These are phyloP conservation scores for Schizosaccharomyces pombe DNA, from an alignment of 805 yeast species.

Conservation along the genomic window DNA sequence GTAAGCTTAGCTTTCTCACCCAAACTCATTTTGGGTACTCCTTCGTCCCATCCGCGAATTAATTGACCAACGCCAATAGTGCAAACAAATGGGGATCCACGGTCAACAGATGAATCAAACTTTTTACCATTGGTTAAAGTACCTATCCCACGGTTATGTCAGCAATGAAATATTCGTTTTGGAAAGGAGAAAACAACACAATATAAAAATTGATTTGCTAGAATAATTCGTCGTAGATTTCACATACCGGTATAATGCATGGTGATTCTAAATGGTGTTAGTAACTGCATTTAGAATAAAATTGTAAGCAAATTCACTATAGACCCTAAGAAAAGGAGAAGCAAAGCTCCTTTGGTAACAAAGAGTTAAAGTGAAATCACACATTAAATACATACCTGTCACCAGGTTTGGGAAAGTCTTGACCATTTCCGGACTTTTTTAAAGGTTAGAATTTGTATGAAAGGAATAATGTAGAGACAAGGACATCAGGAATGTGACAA, in stretches of 20 bases:
- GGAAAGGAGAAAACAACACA: background rate
- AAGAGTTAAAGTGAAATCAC: background rate
- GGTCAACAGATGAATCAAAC: conserved; percentile 85
- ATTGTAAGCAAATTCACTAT: no score
- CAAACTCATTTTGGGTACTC: conserved; percentile 71
- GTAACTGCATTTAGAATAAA: background rate
- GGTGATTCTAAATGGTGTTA: background rate
- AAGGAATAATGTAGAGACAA: background rate
- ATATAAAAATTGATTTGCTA: background rate
- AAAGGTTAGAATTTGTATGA: background rate
- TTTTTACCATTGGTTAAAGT: conserved; percentile 86
- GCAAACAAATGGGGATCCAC: conserved; percentile 89
- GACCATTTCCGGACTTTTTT: background rate
- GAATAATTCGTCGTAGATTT: background rate
- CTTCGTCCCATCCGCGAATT: conserved; percentile 90
- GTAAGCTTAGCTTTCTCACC: conserved; percentile 86
- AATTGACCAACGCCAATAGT: conserved; percentile 89
- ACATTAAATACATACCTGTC: background rate
- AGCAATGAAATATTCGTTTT: conserved; percentile 10
- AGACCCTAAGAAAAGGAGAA: background rate
- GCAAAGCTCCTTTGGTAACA: background rate
- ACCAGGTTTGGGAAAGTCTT: conserved; percentile 2
- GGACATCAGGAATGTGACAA: background rate
- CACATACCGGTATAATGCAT: conserved; percentile 2
- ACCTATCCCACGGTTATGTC: conserved; percentile 71